Conservation (phyloP, 345 rosid genomes). For the Eucalyptus tenuipes region DNA sequence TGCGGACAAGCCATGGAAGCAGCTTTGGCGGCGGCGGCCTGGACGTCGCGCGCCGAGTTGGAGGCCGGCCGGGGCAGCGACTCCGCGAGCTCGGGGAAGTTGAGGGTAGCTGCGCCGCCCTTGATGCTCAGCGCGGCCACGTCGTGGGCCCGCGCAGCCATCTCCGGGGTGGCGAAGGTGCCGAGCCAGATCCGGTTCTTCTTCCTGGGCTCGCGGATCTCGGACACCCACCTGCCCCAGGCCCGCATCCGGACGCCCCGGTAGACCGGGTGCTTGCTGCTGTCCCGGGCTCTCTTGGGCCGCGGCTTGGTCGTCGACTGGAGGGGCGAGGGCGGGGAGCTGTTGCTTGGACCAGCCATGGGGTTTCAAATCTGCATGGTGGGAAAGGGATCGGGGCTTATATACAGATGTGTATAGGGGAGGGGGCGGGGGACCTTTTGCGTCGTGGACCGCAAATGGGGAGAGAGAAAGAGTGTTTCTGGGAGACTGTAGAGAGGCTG, state of each 20-base stretch:
- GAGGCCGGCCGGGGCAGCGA: conserved; percentile 37
- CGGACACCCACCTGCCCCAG: conserved; percentile 67
- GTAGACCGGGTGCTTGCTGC: conserved; percentile 33
- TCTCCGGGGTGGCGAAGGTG: conserved; percentile 46
- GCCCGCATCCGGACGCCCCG: conserved; percentile 50
- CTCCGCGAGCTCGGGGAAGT: conserved; percentile 39
- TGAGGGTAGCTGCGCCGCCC: conserved; percentile 35
- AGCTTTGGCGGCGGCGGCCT: conserved; percentile 47
- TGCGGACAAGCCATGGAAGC: conserved; percentile 20
- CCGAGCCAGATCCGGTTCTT: conserved; percentile 63
- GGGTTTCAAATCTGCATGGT: not conserved
- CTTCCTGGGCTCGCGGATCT: conserved; percentile 58
- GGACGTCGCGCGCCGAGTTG: conserved; percentile 29
- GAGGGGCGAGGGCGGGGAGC: not conserved
- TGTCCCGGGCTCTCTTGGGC: not conserved
- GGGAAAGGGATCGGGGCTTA: not conserved
- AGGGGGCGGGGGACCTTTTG: not conserved
- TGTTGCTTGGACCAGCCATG: not conserved
- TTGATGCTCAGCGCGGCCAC: conserved; percentile 44
- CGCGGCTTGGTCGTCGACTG: not conserved
- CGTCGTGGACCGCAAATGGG: not conserved
- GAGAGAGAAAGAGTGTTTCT: too few relatives aligned
- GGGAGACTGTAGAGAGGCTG: not conserved
- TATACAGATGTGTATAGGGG: not conserved
- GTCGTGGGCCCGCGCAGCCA: conserved; percentile 67